These are phyloP conservation scores for Aspergillus unguis DNA, from an alignment of 2,329 filamentous ascomycete species.

Conservation along the genomic window DNA sequence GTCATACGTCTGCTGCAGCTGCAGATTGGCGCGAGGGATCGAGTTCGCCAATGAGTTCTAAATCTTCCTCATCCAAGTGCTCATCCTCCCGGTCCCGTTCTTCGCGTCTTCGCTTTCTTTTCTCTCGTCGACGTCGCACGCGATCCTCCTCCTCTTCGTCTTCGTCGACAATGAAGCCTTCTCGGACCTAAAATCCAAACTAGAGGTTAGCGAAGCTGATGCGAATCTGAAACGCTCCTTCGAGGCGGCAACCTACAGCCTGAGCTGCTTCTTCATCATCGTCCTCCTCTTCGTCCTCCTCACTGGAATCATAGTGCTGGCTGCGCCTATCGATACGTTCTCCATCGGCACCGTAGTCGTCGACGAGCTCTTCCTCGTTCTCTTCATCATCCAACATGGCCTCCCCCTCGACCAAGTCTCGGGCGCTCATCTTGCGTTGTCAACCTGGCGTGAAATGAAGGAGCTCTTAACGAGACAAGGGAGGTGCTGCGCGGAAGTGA, in stretches of 20 bases:
- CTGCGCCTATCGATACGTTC: constrained; percentile 37
- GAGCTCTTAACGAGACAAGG: constrained; percentile 3
- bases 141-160: constrained; percentile 74
- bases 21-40: constrained; percentile 67
- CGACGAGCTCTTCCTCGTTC: constrained; percentile 78
- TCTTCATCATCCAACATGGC: constrained; percentile 83
- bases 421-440: constrained; percentile 53
- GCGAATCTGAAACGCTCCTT: neutral
- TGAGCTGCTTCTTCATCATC: constrained; percentile 83
- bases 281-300: constrained; percentile 88
- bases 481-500: neutral
- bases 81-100: constrained; percentile 83
- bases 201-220: neutral
- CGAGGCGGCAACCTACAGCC: constrained; percentile 53
- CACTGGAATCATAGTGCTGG: constrained; percentile 70
- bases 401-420: constrained; percentile 75
- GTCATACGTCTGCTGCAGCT: constrained; percentile 64
- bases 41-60: constrained; percentile 88
- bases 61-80: constrained; percentile 85
- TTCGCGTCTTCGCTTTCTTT: constrained; percentile 70
- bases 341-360: constrained; percentile 63
- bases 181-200: constrained; percentile 63
- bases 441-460: constrained; percentile 1
- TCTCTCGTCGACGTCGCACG: constrained; percentile 59
- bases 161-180: constrained; percentile 95